These are phyloP conservation scores for Linum usitatissimum DNA, from an alignment of 345 rosid genomes.

Conservation along the genomic window DNA sequence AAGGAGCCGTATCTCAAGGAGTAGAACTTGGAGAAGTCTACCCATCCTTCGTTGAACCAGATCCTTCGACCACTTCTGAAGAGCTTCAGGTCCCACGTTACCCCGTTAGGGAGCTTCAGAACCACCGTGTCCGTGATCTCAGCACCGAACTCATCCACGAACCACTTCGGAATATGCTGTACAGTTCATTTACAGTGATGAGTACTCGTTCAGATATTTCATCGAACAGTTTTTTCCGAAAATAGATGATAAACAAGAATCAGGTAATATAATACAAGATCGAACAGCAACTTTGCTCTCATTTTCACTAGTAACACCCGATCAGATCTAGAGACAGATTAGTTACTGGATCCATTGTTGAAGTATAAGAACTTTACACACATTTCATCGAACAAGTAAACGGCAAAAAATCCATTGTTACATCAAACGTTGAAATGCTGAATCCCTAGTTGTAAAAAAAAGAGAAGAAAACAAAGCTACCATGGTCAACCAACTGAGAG, in stretches of 20 bases:
- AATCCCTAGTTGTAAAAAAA: too few relatives aligned
- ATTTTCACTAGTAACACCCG: too few relatives aligned
- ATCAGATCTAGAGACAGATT: too few relatives aligned
- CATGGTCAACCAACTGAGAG: neutral
- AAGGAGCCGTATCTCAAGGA: neutral
- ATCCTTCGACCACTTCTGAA: neutral
- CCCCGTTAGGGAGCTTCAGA: neutral
- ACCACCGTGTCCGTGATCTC: neutral
- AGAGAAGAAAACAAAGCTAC: neutral
- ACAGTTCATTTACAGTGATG: too few relatives aligned
- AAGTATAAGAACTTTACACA: too few relatives aligned
- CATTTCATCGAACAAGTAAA: too few relatives aligned
- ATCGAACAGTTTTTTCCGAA: too few relatives aligned
- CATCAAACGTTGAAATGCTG: neutral
- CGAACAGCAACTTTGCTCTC: too few relatives aligned
- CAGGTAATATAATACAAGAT: too few relatives aligned
- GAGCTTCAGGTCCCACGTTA: neutral
- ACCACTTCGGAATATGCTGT: neutral
- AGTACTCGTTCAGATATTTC: too few relatives aligned
- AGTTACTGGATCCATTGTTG: too few relatives aligned
- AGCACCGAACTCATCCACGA: neutral
- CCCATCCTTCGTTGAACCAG: neutral
- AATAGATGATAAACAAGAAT: too few relatives aligned
- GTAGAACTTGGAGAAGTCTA: neutral
- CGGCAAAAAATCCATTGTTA: neutral